Percentiles rank a stretch among this genome's conserved stretches.
Conservation (phyloP, 1,139 yeast genomes). For the Kodamaea alishanica region DNA sequence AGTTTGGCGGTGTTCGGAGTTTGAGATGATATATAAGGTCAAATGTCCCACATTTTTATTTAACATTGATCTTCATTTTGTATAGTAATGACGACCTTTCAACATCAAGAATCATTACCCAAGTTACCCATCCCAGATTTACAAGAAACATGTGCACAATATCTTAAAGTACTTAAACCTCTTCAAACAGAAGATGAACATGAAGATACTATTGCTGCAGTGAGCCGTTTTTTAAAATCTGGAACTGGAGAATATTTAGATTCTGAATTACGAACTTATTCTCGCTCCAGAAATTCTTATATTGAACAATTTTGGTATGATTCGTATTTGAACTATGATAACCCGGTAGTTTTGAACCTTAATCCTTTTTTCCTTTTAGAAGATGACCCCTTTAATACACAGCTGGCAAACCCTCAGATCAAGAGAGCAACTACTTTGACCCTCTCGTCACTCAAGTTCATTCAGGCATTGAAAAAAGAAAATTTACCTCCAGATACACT, state of each 20-base stretch:
- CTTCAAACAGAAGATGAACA: slow-evolving; percentile 73
- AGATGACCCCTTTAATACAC: slow-evolving; percentile 79
- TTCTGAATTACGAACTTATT: slow-evolving; percentile 57
- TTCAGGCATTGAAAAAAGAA: slow-evolving; percentile 71
- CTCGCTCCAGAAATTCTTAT: slow-evolving; percentile 65
- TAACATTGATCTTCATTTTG: not conserved
- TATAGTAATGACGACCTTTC: slow-evolving; percentile 39
- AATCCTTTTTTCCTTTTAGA: slow-evolving; percentile 86
- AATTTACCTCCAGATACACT: slow-evolving; percentile 72
- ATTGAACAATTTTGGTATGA: slow-evolving; percentile 95
- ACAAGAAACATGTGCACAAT: slow-evolving; percentile 58
- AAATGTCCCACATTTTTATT: not conserved
- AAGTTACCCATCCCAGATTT: slow-evolving; percentile 79
- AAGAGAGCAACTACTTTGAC: slow-evolving; percentile 82
- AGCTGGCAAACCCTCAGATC: slow-evolving; percentile 56
- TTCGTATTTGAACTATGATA: slow-evolving; percentile 79
- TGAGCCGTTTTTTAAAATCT: slow-evolving; percentile 50
- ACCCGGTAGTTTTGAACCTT: slow-evolving; percentile 81
- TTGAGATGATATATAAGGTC: not conserved
- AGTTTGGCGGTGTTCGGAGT: not conserved
- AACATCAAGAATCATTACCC: slow-evolving; percentile 52
- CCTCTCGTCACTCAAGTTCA: slow-evolving; percentile 70
- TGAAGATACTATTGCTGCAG: slow-evolving; percentile 56
- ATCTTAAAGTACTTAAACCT: slow-evolving; percentile 66
- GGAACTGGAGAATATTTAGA: slow-evolving; percentile 62